Evolutionary conservation across 2,329 filamentous ascomycete species (phyloP), one percentile per base, ranked within the genome.

Genomic region (Paecilomyces sp.): DNA sequence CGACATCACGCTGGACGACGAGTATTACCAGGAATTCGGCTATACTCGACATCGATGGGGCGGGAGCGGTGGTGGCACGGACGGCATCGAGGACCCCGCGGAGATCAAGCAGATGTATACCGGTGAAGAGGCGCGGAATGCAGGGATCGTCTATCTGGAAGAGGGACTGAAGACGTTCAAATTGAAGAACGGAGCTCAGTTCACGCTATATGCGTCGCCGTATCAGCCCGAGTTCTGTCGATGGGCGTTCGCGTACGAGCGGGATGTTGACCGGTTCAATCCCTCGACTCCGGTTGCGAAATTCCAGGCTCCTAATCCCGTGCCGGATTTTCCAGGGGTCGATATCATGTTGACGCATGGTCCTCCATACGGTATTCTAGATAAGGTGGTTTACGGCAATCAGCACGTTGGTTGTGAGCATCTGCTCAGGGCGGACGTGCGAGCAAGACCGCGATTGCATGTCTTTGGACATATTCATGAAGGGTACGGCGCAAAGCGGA

Each of bases 401-500:
- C 67, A 73, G 25, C 65, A 72, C 22, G 83, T 82, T 0, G 86
- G 86, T 0, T 87, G 85, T 68, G 72, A 78, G 54, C 78, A 82
- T 65, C 72, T 88, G 1, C 74, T 83, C 1, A 71, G 74, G 1
- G 85, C 85, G 0, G 72, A 82, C 1, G 70, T 75, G 57, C 75
- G 83, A 5, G 79, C 78, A 9, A 75, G 74, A 56, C 85, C 85
- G 0, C 68, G 72, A 2, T 56, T 88, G n/a, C 82, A 87, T 67
- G 83, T 83, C 62, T 88, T 86, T 66, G 85, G 85, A 0, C 85
- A 87, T 71, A 86, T 87, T 18, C 84, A 86, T 66, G 82, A 84
- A 66, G 82, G 74, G 0, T 79, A 80, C 70, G 82, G 81, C 18
- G 79, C 76, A 3, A 67, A 73, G 62, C 70, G 80, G 62, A 69